phyloP scores from a whole-genome alignment of 2,329 filamentous ascomycete genomes.

The Cladosporium oxysporum region DNA sequence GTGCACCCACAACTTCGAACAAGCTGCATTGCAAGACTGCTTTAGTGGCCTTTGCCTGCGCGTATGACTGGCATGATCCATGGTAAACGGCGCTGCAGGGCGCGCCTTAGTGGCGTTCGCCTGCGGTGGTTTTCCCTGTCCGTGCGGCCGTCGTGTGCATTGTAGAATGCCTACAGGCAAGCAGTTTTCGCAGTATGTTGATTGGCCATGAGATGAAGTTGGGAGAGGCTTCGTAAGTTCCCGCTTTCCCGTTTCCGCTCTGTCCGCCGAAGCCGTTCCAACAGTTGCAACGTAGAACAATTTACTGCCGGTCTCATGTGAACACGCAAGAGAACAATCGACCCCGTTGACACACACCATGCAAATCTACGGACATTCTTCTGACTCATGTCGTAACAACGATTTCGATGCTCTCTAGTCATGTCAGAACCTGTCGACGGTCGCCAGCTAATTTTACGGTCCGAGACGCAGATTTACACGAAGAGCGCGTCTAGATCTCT shows the following conservation, averaged over 20 bases:
- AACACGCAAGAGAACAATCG: not conserved
- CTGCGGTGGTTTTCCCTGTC: constrained; percentile 9
- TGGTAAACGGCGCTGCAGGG: constrained; percentile 17
- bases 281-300: not conserved
- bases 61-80: constrained; percentile 20
- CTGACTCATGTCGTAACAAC: not conserved
- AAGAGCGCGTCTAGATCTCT: constrained; percentile 10
- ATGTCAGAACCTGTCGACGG: not conserved
- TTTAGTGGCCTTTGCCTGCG: constrained; percentile 14
- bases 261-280: not conserved
- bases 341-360: not conserved
- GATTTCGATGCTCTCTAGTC: not conserved
- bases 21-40: constrained; percentile 6
- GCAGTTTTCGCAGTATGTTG: not conserved
- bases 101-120: constrained; percentile 15
- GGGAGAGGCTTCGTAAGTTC: not conserved
- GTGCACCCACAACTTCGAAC: constrained; percentile 1
- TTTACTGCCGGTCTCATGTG: not conserved
- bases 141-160: not conserved
- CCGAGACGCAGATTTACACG: constrained; percentile 8
- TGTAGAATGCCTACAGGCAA: constrained; percentile 2
- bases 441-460: not conserved
- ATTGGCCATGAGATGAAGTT: not conserved
- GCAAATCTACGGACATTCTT: not conserved
- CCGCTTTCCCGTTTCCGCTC: not conserved